Base-by-base conservation (phyloP, 23 red algal genomes). In the Gracilaria vermiculophylla region DNA sequence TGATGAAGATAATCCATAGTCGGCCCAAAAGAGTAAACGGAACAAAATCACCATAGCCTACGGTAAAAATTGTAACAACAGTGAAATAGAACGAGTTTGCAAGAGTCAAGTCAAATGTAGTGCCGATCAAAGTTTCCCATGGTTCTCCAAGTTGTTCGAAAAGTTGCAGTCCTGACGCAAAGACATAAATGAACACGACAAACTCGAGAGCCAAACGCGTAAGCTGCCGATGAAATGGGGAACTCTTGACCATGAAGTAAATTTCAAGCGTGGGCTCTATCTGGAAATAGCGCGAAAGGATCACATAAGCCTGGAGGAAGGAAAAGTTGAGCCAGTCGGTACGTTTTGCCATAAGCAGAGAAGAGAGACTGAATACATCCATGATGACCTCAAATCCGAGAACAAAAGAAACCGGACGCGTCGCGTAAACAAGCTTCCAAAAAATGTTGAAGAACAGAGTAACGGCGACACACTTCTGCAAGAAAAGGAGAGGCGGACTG, bases 11-110 rank as follows among this genome's bases (percentile, higher is more conserved):
- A 47, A 94, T 86, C 92, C 92, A 94, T 34, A 94, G 29, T 25
- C 92, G 92, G 1, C 92, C 92, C 17, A 94, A 35, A 20, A 94
- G 27, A 2, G 92, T 94, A 65, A 85, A 94, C 16, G 92, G 92
- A 42, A 94, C 92, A 94, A 94, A 94, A 33, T 94, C 92, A 8
- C 92, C 92, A 45, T 93, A 93, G 25, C 92, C 92, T 35, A 94
- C 92, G 44, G 92, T 94, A 42, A 86, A 82, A 27, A 94, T 82
- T 29, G 92, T 88, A 16, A 94, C 92, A 58, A 85, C 80, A 53
- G 81, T 94, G 44, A 94, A 86, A 50, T 94, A 94, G 66, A 94
- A 81, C 6, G 92, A 85, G 69, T 94, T 94, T 24, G 83, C 81
- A n/a, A 85, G 65, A 20, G 81, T 88, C 13, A 94, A 42, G 33